A percentile compares a stretch with the other conserved stretches of the same genome.
Conservation (phyloP, 108 stramenopile genomes). For the Tribonema minus region DNA sequence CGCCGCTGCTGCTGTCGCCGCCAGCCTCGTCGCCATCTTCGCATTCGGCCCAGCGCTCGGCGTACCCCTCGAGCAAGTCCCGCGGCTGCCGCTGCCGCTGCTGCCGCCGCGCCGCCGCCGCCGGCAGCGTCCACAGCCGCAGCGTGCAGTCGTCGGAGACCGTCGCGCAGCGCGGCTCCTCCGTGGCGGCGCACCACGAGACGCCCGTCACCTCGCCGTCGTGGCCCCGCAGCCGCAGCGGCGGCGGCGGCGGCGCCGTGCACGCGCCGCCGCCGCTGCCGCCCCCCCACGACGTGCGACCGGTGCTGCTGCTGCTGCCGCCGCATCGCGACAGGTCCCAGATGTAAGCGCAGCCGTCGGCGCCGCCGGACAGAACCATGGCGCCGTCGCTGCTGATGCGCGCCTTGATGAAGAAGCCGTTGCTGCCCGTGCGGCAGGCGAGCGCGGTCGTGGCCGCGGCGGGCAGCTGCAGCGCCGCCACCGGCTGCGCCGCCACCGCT, state of each 20-base stretch:
- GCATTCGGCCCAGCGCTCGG: neutral
- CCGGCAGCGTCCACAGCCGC: neutral
- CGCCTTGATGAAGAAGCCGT: neutral
- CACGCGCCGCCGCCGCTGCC: neutral
- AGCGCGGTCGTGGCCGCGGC: neutral
- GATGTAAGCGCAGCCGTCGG: neutral
- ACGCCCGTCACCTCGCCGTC: neutral
- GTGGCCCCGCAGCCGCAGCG: neutral
- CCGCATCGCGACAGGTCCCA: no score
- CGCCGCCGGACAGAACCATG: neutral
- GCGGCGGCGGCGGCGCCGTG: neutral
- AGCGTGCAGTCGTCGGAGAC: neutral
- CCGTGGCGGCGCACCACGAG: neutral
- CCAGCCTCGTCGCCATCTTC: neutral
- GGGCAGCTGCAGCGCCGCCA: no score
- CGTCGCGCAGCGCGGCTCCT: neutral
- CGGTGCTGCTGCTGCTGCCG: neutral
- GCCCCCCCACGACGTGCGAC: neutral
- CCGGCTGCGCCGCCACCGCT: neutral
- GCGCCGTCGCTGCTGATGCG: neutral
- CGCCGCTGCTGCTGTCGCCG: neutral
- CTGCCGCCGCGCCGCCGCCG: neutral
- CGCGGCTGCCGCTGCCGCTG: neutral
- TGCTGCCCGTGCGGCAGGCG: neutral
- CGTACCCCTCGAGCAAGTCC: neutral